These are phyloP conservation scores for Medakamo hakoo DNA, from an alignment of 139 green algal species.

Conservation along the genomic window DNA sequence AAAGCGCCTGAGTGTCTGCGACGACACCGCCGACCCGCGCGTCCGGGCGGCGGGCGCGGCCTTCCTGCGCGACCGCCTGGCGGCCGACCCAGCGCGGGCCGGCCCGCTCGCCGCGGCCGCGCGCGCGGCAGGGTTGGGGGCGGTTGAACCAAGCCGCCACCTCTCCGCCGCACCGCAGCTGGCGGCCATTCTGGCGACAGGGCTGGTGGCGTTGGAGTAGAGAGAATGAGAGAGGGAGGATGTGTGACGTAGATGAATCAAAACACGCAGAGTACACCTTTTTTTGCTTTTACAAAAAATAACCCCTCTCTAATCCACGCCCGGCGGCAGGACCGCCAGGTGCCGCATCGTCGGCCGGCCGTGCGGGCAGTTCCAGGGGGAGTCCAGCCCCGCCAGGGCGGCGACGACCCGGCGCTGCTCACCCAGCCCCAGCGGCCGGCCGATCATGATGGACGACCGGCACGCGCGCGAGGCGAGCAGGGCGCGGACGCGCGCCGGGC, in stretches of 20 bases:
- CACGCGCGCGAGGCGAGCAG: constrained; percentile 89
- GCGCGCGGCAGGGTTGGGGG: no score
- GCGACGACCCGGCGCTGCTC: constrained; percentile 56
- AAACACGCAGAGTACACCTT: neutral
- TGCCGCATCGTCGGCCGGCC: constrained; percentile 94
- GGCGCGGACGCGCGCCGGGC: constrained; percentile 49
- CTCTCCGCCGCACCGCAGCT: neutral
- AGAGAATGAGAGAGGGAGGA: neutral
- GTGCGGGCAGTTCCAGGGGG: constrained; percentile 96
- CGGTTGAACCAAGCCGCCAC: no score
- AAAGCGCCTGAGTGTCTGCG: no score
- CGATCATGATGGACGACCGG: constrained; percentile 90
- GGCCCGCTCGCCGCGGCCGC: no score
- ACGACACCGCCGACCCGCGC: neutral
- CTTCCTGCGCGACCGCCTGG: no score
- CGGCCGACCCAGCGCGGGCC: no score
- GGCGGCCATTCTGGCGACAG: neutral
- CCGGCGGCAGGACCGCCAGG: constrained; percentile 41
- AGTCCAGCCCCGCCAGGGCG: constrained; percentile 49
- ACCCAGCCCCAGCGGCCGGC: constrained; percentile 36
- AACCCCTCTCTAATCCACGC: neutral
- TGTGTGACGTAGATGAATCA: neutral
- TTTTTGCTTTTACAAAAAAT: neutral
- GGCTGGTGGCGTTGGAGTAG: neutral
- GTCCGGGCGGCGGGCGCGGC: no score